These are phyloP conservation scores for Carex cristatella DNA, from an alignment of 176 grass and related monocot genomes.

Conservation along the genomic window DNA sequence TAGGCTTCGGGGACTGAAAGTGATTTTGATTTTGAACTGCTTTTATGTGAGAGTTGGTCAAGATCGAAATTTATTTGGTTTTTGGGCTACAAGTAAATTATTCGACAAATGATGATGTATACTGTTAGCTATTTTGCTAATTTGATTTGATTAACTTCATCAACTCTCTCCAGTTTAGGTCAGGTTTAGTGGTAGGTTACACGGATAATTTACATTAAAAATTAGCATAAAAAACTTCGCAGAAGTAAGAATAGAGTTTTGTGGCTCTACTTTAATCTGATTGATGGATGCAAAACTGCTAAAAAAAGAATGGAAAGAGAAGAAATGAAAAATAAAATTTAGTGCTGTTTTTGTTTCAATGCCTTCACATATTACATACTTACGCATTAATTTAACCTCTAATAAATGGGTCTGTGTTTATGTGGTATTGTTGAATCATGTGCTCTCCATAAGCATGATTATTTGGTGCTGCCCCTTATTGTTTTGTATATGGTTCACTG, in stretches of 20 bases:
- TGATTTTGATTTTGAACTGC: not conserved
- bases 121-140: not conserved
- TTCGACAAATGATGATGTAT: not conserved
- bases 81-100: not conserved
- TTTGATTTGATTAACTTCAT: not conserved
- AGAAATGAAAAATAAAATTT: not conserved
- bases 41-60: slow-evolving; percentile 1
- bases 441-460: not conserved
- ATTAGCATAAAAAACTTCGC: not conserved
- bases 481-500: not conserved
- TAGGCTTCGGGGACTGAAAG: not conserved
- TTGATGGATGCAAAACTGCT: not conserved
- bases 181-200: not conserved
- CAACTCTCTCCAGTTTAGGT: not conserved
- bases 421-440: not conserved
- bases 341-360: not conserved
- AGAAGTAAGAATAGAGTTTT: not conserved
- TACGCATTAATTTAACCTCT: not conserved
- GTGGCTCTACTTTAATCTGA: not conserved
- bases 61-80: not conserved
- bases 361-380: not conserved
- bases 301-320: not conserved
- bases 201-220: not conserved
- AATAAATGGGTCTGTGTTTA: not conserved
- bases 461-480: not conserved